These are phyloP conservation scores for Pythium insidiosum DNA, from an alignment of 352 stramenopile species.

Conservation along the genomic window DNA sequence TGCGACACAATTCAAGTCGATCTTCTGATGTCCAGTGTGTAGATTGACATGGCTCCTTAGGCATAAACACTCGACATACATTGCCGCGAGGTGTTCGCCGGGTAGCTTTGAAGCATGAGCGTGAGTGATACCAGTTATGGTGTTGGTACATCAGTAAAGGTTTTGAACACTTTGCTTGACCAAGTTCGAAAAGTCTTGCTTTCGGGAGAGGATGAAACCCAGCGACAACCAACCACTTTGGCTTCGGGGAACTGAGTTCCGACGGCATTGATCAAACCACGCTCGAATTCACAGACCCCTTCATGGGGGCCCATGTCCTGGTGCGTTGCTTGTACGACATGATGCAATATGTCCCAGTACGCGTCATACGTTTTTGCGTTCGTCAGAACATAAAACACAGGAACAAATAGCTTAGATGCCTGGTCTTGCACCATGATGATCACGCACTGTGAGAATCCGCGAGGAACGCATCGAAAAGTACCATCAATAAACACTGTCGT, in stretches of 20 bases:
- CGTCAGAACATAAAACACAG: conserved; percentile 12
- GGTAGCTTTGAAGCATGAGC: conserved; percentile 2
- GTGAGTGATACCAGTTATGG: conserved; percentile 1
- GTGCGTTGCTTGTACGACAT: no score
- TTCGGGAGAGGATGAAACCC: no score
- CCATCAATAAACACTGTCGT: conserved; percentile 15
- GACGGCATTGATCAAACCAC: no score
- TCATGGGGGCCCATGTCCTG: no score
- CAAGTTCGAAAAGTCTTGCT: no score
- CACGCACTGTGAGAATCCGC: conserved; percentile 11
- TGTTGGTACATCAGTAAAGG: conserved; percentile 1
- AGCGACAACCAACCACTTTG: no score
- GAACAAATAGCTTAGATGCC: conserved; percentile 4
- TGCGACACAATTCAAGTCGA: neutral
- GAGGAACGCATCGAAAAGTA: conserved; percentile 16
- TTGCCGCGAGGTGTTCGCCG: conserved; percentile 1
- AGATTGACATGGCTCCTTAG: neutral
- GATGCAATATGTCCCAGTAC: no score
- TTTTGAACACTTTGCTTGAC: neutral
- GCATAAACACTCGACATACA: conserved; percentile 8
- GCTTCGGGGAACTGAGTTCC: no score
- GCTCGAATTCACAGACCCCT: no score
- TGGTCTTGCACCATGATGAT: conserved; percentile 17
- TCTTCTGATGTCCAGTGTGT: neutral
- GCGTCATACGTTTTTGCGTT: conserved; percentile 3